Percentiles rank a stretch among this genome's conserved stretches.
Evolutionary conservation across 208 protist genomes (phyloP).

Genomic region (Endotrypanum monterogeii): DNA sequence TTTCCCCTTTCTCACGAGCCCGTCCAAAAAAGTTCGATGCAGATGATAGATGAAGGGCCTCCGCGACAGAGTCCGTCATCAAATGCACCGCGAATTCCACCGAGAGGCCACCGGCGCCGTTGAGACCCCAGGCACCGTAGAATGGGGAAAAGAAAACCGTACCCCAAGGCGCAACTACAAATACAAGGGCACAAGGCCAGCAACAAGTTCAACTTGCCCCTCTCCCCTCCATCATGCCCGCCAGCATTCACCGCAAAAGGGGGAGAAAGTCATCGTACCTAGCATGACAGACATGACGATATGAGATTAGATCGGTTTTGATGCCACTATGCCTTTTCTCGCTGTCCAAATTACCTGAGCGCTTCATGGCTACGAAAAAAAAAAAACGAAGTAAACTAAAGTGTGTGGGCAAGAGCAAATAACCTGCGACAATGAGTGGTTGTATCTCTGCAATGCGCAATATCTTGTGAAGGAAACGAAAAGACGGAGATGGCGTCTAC

Average conservation of each 20-base stretch:
- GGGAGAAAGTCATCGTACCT: neutral
- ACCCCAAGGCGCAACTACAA: neutral
- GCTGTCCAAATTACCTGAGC: neutral
- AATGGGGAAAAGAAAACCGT: neutral
- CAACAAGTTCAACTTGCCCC: neutral
- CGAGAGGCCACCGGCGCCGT: neutral
- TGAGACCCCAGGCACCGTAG: neutral
- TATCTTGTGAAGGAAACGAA: neutral
- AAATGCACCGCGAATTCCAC: neutral
- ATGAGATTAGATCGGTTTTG: neutral
- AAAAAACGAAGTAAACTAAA: neutral
- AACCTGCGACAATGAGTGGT: neutral
- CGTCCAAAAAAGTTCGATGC: neutral
- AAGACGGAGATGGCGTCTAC: neutral
- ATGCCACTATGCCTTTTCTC: neutral
- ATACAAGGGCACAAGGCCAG: neutral
- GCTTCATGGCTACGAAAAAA: neutral
- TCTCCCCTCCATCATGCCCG: neutral
- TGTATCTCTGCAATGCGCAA: neutral
- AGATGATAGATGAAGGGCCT: neutral
- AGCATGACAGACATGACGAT: neutral
- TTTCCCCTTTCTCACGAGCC: neutral
- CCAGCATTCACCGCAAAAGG: neutral
- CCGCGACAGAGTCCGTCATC: neutral
- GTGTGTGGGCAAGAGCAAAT: neutral